Conservation (phyloP, 805 yeast species). For the Candida ovalis region DNA sequence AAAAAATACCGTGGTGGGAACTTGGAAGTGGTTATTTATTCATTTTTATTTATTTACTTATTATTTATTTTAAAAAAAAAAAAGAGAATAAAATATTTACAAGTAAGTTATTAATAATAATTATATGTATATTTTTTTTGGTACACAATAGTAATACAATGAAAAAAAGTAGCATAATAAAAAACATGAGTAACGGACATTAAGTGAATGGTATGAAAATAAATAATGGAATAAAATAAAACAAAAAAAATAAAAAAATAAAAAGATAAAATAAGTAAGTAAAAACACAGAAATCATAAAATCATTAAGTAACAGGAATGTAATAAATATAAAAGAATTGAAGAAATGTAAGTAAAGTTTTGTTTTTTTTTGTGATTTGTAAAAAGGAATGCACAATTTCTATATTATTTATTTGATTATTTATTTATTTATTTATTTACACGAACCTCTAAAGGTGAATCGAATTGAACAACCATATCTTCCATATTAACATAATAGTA, state of each 20-base stretch:
- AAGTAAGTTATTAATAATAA: too few species aligned
- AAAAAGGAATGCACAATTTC: not conserved
- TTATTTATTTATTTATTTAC: conserved; percentile 2
- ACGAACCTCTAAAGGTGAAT: conserved; percentile 43
- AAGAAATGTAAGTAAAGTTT: not conserved
- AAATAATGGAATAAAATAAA: too few species aligned
- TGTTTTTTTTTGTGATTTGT: not conserved
- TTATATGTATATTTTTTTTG: too few species aligned
- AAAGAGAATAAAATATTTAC: too few species aligned
- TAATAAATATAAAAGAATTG: not conserved
- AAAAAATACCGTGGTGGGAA: too few species aligned
- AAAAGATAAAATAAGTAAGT: not conserved
- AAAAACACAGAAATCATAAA: not conserved
- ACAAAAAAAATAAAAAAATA: not conserved
- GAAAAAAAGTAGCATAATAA: too few species aligned
- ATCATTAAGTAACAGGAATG: not conserved
- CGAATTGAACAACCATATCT: conserved; percentile 37
- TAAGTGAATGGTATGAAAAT: not conserved
- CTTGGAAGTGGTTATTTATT: too few species aligned
- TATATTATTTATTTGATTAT: not conserved
- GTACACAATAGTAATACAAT: too few species aligned
- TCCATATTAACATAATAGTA: conserved; percentile 37
- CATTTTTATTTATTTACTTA: too few species aligned
- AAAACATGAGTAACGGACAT: too few species aligned
- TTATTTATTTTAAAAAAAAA: too few species aligned